Evolutionary conservation across 345 rosid genomes (phyloP).

Genomic region (Eucalyptus erythrocorys): DNA sequence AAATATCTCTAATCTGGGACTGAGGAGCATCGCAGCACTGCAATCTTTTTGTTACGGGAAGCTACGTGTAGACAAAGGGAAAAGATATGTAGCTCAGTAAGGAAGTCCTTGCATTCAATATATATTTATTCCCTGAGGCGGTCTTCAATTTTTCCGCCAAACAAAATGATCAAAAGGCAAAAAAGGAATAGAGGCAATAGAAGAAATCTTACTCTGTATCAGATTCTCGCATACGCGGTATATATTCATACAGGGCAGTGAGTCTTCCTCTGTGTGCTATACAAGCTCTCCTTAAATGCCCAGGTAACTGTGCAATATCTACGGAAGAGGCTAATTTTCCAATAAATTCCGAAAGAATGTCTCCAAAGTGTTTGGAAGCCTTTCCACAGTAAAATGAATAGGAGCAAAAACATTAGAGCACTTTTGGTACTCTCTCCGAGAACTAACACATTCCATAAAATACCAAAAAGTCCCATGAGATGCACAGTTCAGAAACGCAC

Average conservation of each 20-base stretch:
- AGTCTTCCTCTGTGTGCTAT: constrained; percentile 63
- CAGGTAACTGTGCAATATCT: constrained; percentile 47
- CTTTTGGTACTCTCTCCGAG: background rate
- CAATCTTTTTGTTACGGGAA: background rate
- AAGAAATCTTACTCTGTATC: constrained; percentile 49
- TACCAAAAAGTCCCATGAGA: background rate
- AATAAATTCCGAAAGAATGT: constrained; percentile 60
- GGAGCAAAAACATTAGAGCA: background rate
- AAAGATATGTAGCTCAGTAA: background rate
- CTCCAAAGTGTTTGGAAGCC: constrained; percentile 96
- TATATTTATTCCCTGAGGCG: background rate
- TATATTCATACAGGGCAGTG: constrained; percentile 63
- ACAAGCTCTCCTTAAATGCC: constrained; percentile 78
- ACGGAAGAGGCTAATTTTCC: constrained; percentile 60
- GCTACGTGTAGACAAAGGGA: background rate
- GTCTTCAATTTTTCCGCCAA: background rate
- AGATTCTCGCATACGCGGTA: constrained; percentile 78
- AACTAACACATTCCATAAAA: background rate
- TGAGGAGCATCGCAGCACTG: background rate
- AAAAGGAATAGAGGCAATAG: background rate
- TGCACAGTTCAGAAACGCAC: constrained; percentile 7
- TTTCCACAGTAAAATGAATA: background rate
- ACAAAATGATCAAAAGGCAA: background rate
- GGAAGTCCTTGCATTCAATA: background rate
- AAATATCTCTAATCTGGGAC: background rate